Base-by-base conservation (phyloP, 768 basidiomycete species). In the Suillus placidus region DNA sequence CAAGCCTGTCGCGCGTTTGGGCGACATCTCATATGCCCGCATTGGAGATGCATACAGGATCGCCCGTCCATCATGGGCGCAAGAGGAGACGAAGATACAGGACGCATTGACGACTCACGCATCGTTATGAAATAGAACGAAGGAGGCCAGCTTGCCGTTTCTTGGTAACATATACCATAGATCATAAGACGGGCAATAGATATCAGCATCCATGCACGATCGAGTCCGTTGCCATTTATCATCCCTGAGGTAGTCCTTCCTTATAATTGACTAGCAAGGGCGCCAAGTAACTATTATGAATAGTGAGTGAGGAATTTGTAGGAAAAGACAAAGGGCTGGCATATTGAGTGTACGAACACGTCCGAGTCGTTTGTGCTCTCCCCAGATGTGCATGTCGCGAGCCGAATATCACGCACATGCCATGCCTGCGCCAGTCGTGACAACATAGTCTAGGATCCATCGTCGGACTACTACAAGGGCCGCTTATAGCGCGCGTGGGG, bases 21-120 rank as follows among this genome's bases (percentile, higher is more conserved):
- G 82, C 13, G 82, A 79, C 63, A 79, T 78, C 47, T 56, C 77
- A 38, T 83, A 81, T 58, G 74, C 73, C 13, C 69, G 74, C 1
- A 60, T 76, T 1, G 75, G 75, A 3, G 74, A 77, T 65, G 69
- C 30, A 9, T 76, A 75, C 57, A 73, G 75, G 67, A 18, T 77
- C 47, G 42, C 69, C 14, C 71, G 73, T 2, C 69, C 69, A 6
- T 38, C 61, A 26, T 75, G 75, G 74, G 68, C 57, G 18, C 45
- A 57, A 23, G 74, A 71, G 37, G 63, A 71, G 64, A 26, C 26
- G 23, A 72, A 63, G 56, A 43, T 72, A 13, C 42, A 13, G 3
- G 67, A 70, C 9, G 65, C 61, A 16, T 45, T 73, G 8, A 34
- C 16, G 18, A 60, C 57, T 26, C 57, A 12, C 5, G 23, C 38